phyloP scores from a whole-genome alignment of 768 basidiomycete species.

The Macrolepiota fuliginosa region DNA sequence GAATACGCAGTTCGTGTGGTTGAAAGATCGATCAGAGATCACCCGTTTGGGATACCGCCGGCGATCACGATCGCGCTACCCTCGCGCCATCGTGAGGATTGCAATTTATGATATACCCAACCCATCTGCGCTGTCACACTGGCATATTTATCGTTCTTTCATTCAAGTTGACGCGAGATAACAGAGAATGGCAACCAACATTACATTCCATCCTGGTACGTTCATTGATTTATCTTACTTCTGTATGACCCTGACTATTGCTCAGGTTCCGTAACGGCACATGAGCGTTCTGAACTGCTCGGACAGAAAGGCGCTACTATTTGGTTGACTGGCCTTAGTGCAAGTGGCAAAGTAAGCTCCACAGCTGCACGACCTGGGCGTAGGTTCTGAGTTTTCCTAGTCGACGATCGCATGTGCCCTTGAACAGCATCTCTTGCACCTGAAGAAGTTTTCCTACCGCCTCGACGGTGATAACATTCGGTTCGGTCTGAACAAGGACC shows the following conservation, averaged over 20 bases:
- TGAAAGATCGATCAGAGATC: neutral
- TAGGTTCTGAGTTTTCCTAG: slow-evolving; percentile 34
- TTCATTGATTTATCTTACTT: neutral
- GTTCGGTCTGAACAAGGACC: slow-evolving; percentile 95
- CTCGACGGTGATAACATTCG: slow-evolving; percentile 96
- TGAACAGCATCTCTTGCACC: slow-evolving; percentile 91
- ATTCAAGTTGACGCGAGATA: neutral
- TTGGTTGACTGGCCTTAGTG: slow-evolving; percentile 96
- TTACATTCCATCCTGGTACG: slow-evolving; percentile 70
- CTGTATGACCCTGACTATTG: neutral
- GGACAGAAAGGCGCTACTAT: slow-evolving; percentile 87
- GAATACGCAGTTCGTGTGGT: too few relatives aligned
- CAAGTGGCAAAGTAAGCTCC: slow-evolving; percentile 80
- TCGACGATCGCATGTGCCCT: slow-evolving; percentile 97
- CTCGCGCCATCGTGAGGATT: slow-evolving; percentile 22
- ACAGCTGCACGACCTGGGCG: neutral
- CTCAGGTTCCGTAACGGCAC: slow-evolving; percentile 65
- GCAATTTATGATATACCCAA: neutral
- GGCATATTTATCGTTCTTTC: neutral
- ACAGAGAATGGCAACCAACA: slow-evolving; percentile 44
- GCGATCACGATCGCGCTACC: slow-evolving; percentile 23
- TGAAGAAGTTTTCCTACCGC: slow-evolving; percentile 83
- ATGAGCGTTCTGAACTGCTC: slow-evolving; percentile 67
- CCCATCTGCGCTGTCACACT: neutral
- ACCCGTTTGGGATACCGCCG: neutral